Base-by-base conservation (phyloP, 495 filamentous ascomycete genomes). In the Clohesyomyces aquaticus region DNA sequence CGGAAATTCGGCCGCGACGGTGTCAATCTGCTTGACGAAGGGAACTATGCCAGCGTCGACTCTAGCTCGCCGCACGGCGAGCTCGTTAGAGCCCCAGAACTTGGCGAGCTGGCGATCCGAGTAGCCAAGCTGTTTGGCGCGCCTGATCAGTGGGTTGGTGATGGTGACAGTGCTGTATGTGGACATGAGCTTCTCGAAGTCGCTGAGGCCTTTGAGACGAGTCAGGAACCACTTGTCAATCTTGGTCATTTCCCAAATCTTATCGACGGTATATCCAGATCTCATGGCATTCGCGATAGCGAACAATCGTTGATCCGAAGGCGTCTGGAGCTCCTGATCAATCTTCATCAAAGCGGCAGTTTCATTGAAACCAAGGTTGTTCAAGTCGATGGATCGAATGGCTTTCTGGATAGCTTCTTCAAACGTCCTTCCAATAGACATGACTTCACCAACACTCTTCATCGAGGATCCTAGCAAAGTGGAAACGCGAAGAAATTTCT, bases 361-460 rank as follows among this genome's bases (percentile, higher is more conserved):
- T 72, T 93, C 90, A 69, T 90, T 94, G 81, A 96, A 98, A 4
- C 94, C 94, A 14, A 96, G 82, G 70, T 98, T 98, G 78, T 93
- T 86, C 80, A 88, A 93, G 75, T 98, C 94, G 58, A 98, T 91
- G 22, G 91, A 87, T 28, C 94, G 86, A 69, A 98, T 98, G 23
- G 94, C 94, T 74, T 98, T 98, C 73, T 98, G 94, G 35, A 98
- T 96, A 14, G 94, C 94, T 77, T 98, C 94, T 76, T 98, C 94
- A 61, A 98, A 98, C 0, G 91, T 95, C 65, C 94, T 81, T 59
- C 94, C 94, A 71, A 98, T 97, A 70, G 89, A 92, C 94, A 98
- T 98, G 58, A 98, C 94, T 74, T 98, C 94, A 70, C 94, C 94
- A 46, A 98, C 92, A 81, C 91, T 96, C 89, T 98, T 98, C 94